A percentile compares a stretch with the other conserved stretches of the same genome.
Conservation (phyloP, 352 stramenopile genomes). For the Elongisporangium undulatum region DNA sequence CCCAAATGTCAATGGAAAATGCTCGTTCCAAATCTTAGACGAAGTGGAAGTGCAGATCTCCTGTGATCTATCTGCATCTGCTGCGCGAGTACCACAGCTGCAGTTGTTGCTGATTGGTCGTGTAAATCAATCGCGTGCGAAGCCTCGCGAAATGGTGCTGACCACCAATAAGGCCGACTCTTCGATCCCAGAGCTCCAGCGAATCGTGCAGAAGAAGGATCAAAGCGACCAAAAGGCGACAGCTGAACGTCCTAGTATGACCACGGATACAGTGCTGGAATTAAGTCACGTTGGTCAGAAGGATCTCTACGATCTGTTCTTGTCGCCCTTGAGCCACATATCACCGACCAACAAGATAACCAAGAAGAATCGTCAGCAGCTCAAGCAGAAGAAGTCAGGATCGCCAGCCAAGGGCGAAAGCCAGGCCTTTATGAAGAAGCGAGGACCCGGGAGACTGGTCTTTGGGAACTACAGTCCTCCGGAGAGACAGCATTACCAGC, state of each 20-base stretch:
- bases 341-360: slow-evolving; percentile 27
- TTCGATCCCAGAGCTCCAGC: slow-evolving; percentile 58
- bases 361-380: slow-evolving; percentile 10
- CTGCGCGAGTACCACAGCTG: slow-evolving; percentile 70
- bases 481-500: slow-evolving; percentile 60
- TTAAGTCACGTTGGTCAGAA: background rate
- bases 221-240: slow-evolving; percentile 5
- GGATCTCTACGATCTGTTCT: slow-evolving; percentile 2
- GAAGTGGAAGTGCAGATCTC: slow-evolving; percentile 78
- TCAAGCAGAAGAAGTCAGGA: slow-evolving; percentile 3
- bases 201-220: slow-evolving; percentile 54
- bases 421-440: slow-evolving; percentile 21
- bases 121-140: slow-evolving; percentile 28
- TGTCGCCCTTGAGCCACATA: slow-evolving; percentile 18
- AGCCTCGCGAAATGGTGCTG: slow-evolving; percentile 16
- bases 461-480: slow-evolving; percentile 71
- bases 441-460: slow-evolving; percentile 52
- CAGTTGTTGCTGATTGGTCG: slow-evolving; percentile 65
- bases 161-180: slow-evolving; percentile 24
- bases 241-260: background rate
- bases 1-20: slow-evolving; percentile 17
- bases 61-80: slow-evolving; percentile 63
- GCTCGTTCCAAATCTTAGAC: slow-evolving; percentile 63
- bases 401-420: slow-evolving; percentile 8
- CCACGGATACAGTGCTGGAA: background rate